Evolutionary conservation across 768 basidiomycete species (phyloP), one percentile per base, ranked within the genome.

Genomic region (Auricularia sp.): DNA sequence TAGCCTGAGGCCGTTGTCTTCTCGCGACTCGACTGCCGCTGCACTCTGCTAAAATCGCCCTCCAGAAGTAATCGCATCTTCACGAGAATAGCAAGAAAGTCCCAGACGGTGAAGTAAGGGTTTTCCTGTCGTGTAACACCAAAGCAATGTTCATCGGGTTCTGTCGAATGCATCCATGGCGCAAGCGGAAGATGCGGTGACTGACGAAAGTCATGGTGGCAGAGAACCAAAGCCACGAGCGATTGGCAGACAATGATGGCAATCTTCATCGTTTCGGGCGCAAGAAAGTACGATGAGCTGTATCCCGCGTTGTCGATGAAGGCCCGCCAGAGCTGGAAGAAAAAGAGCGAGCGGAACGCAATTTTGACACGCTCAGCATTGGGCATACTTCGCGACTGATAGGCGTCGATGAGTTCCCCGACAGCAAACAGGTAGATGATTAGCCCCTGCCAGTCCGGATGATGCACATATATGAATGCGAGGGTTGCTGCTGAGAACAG

Each of bases 381-480:
- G 2, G 44, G 33, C n/a, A 72, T 71, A 3, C 36, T 44, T 1
- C 73, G 69, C 44, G 71, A 73, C 58, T 73, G 72, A 36, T 67
- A 71, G 0, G 72, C 73, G 44, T 75, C 72, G 36, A 73, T 36
- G 16, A 72, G 64, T n/a, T 74, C 71, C 3, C 73, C 70, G 3
- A 67, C 29, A 12, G 80, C 66, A 62, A 81, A 81, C 1, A 80
- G 72, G 64, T 76, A 81, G 2, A 76, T 68, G 18, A 72, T 70
- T 0, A 68, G 23, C 1, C 74, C 78, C 1, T 66, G 21, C 0
- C 70, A 56, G 1, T 75, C 71, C 0, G 76, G 72, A 63, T 73
- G 67, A 18, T 72, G 61, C 0, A 73, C 61, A 3, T 64, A 53
- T 7, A 75, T 23, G 18, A 63, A 75, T 8, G 72, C 42, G 1